Base-by-base conservation (phyloP, 2,329 filamentous ascomycete genomes). In the Aspergillus caelatus region DNA sequence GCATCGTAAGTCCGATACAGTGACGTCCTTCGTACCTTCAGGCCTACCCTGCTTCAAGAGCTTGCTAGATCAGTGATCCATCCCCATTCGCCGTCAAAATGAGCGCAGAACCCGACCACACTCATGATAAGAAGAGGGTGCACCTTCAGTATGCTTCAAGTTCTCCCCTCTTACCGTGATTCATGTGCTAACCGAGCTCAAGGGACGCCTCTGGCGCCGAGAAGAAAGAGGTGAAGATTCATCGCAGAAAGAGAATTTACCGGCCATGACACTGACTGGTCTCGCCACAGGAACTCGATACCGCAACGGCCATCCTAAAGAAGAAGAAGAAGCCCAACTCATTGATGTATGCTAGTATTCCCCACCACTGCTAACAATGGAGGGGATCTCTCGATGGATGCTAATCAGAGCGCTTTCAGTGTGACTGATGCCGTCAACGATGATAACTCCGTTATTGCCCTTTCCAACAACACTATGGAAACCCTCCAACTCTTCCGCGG, bases 261-360 rank as follows among this genome's bases (percentile, higher is more conserved):
- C 71, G 84, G 76, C 63, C 23, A 45, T 48, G 64, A 65, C 60
- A 60, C 68, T 73, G 60, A 74, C 41, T 52, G 63, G 68, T 52
- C 39, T 45, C 39, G 7, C 6, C 28, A 64, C 75, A 96, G 89
- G 89, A 93, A 74, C 92, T 97, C 79, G 95, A 97, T 78, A 93
- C 90, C 67, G 89, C 95, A 59, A 99, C 95, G 53, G 95, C 95
- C 71, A 99, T 99, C 74, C 88, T 99, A 76, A 98, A 97, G 86
- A 98, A 98, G 88, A 99, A 99, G 91, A 99, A 99, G 94, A 99
- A 99, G 92, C 94, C 94, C 74, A 99, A 99, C 83, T 96, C 94
- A 77, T 83, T 99, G 80, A 96, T 99, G 93, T 96, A 86, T 80
- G 90, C 80, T 52, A 36, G 19, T 43, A 12, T 26, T 23, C n/a